Conservation (phyloP, 1,284 basidiomycete genomes). For the Sanghuangporus sanghuang region DNA sequence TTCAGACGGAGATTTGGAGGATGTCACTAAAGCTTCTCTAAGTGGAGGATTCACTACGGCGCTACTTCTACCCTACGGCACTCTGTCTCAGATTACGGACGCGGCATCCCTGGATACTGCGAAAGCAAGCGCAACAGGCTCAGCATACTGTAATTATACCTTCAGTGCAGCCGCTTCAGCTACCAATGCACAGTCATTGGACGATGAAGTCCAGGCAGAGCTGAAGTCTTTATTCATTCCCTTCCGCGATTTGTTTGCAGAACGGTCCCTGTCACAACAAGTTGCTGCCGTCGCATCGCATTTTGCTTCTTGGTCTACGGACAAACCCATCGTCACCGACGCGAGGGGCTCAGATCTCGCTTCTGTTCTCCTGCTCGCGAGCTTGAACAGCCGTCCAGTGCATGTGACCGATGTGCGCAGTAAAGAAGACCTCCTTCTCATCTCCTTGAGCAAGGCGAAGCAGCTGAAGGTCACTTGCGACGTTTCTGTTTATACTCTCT, state of each 20-base stretch:
- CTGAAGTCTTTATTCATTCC: constrained; percentile 85
- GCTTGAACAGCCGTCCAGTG: constrained; percentile 84
- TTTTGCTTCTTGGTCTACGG: constrained; percentile 87
- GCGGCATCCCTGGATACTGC: constrained; percentile 64
- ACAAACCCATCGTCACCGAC: constrained; percentile 92
- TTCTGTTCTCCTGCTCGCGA: constrained; percentile 89
- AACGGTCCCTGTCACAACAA: constrained; percentile 32
- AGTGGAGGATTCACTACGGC: constrained; percentile 85
- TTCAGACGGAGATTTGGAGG: constrained; percentile 60
- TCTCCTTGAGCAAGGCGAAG: constrained; percentile 93
- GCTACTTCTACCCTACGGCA: constrained; percentile 72
- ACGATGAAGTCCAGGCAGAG: constrained; percentile 66
- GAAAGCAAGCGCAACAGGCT: constrained; percentile 54
- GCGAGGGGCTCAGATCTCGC: constrained; percentile 91
- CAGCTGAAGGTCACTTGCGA: constrained; percentile 95
- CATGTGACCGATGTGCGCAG: constrained; percentile 93
- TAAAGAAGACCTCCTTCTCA: constrained; percentile 86
- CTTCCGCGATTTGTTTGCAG: constrained; percentile 51
- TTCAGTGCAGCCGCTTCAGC: constrained; percentile 74
- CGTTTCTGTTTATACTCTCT: constrained; percentile 89
- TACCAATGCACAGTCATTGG: constrained; percentile 59
- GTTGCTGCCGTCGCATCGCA: constrained; percentile 75
- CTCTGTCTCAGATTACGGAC: constrained; percentile 61
- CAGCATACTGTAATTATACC: constrained; percentile 83
- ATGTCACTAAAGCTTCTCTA: constrained; percentile 76